Conservation (phyloP, 495 filamentous ascomycete species). For the Penicillium parvum region DNA sequence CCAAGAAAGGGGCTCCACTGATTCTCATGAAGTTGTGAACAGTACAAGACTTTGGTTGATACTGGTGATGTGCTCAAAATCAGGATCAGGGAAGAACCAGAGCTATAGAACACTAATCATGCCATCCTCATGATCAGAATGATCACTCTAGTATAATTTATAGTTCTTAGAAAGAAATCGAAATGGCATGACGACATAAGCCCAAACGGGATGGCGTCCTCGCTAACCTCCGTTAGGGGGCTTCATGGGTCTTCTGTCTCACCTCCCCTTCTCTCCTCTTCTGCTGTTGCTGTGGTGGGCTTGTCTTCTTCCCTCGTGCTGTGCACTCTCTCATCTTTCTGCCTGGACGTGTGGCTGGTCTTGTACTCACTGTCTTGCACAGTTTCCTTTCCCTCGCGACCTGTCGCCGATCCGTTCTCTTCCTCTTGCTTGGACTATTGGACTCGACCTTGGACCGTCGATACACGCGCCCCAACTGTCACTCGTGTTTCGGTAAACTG, state of each 20-base stretch:
- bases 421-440: not conserved
- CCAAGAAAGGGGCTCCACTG: not conserved
- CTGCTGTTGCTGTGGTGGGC: not conserved
- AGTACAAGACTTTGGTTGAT: no score
- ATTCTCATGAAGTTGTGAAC: no score
- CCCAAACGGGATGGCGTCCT: conserved; percentile 11
- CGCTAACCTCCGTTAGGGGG: conserved; percentile 15
- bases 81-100: not conserved
- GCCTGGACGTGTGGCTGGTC: conserved; percentile 1
- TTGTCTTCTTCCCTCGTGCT: conserved; percentile 11
- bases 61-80: no score
- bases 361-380: conserved; percentile 1
- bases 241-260: conserved; percentile 13
- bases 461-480: not conserved
- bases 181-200: conserved; percentile 12
- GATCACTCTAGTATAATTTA: no score
- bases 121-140: no score
- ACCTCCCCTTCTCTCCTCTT: conserved; percentile 5
- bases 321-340: conserved; percentile 18
- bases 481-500: not conserved
- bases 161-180: conserved; percentile 1
- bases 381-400: conserved; percentile 12
- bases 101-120: no score
- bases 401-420: conserved; percentile 3
- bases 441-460: not conserved